A percentile compares a stretch with the other conserved stretches of the same genome.
Conservation (phyloP, 179 eudicot species). For the Carnegiea gigantea region DNA sequence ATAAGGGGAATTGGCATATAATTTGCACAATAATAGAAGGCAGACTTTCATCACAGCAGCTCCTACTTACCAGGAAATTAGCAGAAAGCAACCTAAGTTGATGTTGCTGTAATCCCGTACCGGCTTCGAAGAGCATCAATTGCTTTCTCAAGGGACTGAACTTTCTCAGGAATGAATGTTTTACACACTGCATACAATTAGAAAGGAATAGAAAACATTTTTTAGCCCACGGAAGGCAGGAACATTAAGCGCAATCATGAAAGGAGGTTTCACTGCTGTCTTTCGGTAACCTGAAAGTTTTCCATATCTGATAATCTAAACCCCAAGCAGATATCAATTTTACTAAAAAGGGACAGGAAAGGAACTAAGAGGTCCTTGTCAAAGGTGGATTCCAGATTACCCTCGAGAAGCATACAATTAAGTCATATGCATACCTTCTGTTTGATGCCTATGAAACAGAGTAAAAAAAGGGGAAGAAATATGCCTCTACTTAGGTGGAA, state of each 20-base stretch:
- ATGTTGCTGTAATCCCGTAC: conserved; percentile 43
- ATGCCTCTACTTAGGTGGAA: background rate
- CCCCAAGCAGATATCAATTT: background rate
- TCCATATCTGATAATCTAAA: background rate
- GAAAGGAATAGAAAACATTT: background rate
- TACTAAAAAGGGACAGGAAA: background rate
- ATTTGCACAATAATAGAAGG: background rate
- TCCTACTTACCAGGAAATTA: conserved; percentile 26
- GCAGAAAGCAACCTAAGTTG: conserved; percentile 25
- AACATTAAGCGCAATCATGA: background rate
- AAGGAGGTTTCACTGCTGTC: background rate
- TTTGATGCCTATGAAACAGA: background rate
- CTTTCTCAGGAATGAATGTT: conserved; percentile 65
- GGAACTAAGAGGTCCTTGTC: background rate
- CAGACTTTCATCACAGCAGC: background rate
- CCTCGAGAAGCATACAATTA: background rate
- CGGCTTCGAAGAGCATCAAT: conserved; percentile 61
- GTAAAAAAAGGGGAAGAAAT: background rate
- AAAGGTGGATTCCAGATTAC: background rate
- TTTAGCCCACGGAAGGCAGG: conserved; percentile 1
- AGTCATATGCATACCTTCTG: background rate
- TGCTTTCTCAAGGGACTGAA: conserved; percentile 57
- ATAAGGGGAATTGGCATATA: background rate
- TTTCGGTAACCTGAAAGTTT: background rate
- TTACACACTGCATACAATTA: conserved; percentile 60